These are phyloP conservation scores for Ottelia alismoides DNA, from an alignment of 106 monocot genomes.

Conservation along the genomic window DNA sequence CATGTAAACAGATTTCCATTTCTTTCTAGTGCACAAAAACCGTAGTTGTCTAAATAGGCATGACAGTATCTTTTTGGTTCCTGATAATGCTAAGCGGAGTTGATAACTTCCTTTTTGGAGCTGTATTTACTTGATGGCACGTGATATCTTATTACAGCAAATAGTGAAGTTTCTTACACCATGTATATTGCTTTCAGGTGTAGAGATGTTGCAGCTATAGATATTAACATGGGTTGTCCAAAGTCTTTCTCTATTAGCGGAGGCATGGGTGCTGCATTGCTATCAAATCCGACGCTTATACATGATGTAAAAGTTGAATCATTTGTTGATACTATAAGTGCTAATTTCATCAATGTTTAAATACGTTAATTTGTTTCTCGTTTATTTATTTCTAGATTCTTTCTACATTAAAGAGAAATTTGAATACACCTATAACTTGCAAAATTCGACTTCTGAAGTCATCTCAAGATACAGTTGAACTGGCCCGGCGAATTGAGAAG, in stretches of 20 bases:
- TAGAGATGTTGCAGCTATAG: constrained; percentile 93
- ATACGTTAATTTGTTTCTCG: too few relatives aligned
- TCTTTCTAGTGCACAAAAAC: too few relatives aligned
- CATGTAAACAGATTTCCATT: too few relatives aligned
- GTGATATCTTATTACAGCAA: too few relatives aligned
- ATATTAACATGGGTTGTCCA: constrained; percentile 99
- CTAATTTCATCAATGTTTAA: too few relatives aligned
- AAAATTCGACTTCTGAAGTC: constrained; percentile 82
- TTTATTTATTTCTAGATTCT: constrained; percentile 96
- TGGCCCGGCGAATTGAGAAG: constrained; percentile 82
- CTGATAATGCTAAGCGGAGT: too few relatives aligned
- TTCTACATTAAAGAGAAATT: constrained; percentile 79
- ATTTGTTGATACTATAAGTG: too few relatives aligned
- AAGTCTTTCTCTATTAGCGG: constrained; percentile 90
- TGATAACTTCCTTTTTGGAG: not conserved
- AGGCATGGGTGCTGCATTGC: constrained; percentile 99
- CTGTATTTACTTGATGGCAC: too few relatives aligned
- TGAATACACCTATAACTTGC: constrained; percentile 73
- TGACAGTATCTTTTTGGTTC: too few relatives aligned
- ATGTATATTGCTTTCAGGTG: too few relatives aligned
- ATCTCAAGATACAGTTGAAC: constrained; percentile 61
- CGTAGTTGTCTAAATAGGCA: too few relatives aligned
- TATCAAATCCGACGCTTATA: constrained; percentile 96
- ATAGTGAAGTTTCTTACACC: too few relatives aligned
- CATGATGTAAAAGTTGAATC: constrained; percentile 99